phyloP scores from a whole-genome alignment of 805 yeast species.

The Ogataea trehaloabstinens region DNA sequence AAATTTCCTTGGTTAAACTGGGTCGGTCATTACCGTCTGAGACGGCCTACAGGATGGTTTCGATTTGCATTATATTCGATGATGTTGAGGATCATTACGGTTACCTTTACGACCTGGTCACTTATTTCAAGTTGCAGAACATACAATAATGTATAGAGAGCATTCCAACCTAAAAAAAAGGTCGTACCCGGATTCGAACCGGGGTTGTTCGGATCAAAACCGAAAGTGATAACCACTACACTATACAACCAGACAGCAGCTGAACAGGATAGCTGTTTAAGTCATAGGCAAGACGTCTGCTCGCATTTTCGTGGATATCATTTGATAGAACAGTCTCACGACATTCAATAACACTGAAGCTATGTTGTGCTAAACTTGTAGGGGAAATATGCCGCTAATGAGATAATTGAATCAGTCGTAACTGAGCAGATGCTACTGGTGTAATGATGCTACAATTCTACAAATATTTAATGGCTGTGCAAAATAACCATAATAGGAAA shows the following conservation, averaged over 20 bases:
- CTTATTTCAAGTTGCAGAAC: slow-evolving; percentile 14
- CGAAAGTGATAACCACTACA: slow-evolving; percentile 81
- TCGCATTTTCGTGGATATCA: no score
- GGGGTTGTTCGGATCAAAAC: slow-evolving; percentile 82
- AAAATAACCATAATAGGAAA: no score
- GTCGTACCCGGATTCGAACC: slow-evolving; percentile 86
- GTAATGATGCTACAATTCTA: no score
- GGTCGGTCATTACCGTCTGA: slow-evolving; percentile 41
- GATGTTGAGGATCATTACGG: slow-evolving; percentile 25
- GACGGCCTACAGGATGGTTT: slow-evolving; percentile 35
- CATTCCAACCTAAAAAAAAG: slow-evolving; percentile 32
- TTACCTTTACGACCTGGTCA: slow-evolving; percentile 26
- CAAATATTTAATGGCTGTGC: no score
- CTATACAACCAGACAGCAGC: slow-evolving; percentile 43
- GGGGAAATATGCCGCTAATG: no score
- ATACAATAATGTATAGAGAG: neutral
- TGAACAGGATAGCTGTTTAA: neutral
- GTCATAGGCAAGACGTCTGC: neutral
- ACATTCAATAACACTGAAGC: no score
- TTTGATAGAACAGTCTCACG: no score
- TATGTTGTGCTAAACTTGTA: no score
- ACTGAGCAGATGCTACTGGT: no score
- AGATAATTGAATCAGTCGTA: no score
- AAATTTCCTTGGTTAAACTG: slow-evolving; percentile 37
- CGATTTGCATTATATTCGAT: slow-evolving; percentile 28